Base-by-base conservation (phyloP, 2,329 filamentous ascomycete species). In the Trichoderma sp. region DNA sequence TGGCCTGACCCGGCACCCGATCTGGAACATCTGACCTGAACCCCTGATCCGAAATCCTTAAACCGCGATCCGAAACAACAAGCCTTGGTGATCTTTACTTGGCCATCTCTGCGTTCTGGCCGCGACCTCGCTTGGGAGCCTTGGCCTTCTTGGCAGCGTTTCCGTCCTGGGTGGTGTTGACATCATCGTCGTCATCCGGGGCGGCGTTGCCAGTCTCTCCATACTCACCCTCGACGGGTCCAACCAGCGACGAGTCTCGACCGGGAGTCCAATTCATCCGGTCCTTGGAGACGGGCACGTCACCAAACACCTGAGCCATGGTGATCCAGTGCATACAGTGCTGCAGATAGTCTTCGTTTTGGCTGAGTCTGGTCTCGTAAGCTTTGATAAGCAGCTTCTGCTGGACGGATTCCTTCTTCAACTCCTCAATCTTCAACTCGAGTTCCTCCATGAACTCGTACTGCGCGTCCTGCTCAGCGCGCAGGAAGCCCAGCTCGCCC, bases 261-360 rank as follows among this genome's bases (percentile, higher is more conserved):
- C 60, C 60, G 17, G 60, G 25, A 35, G 42, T 64, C 60, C 60
- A 67, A 10, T 42, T 54, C 60, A 64, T 53, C 48, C 50, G 59
- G 17, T 58, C 39, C 58, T 22, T 35, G 13, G 61, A 45, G 27
- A 68, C 61, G 25, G 67, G 67, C 12, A 68, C 60, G 12, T 59
- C 34, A 27, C 67, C 67, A 59, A 58, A 57, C n/a, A 64, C 42
- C 42, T 68, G 67, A 12, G 48, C 67, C 67, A 64, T 64, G 12
- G 52, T 65, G 45, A 68, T 65, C 67, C 67, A 68, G 37, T 64
- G 67, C 67, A 68, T 68, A 35, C 45, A 48, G 37, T 48, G 54
- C 45, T 65, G 45, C 53, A 68, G 32, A n/a, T 48, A 32, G 27
- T 57, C 52, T 4, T 48, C 27, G 52, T 25, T 32, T 13, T 29